Evolutionary conservation across 1,139 yeast species (phyloP).

Genomic region (Debaryomyces coudertii): DNA sequence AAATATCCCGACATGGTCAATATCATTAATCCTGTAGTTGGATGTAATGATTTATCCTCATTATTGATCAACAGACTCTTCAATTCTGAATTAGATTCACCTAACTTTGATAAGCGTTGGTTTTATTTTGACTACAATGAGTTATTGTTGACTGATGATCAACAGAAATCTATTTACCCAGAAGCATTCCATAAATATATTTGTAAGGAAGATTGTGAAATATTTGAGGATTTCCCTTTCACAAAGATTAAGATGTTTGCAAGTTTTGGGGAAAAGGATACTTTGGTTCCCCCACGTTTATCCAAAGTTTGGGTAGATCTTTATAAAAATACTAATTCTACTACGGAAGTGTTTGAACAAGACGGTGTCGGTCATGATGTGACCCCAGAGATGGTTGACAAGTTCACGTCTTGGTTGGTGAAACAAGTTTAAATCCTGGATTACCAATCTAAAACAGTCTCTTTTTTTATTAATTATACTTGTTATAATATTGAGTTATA

Average conservation of each 20-base stretch:
- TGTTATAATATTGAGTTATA: too few relatives aligned
- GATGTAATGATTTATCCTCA: constrained; percentile 47
- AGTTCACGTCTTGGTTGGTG: constrained; percentile 38
- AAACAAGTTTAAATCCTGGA: constrained; percentile 14
- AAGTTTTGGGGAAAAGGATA: constrained; percentile 40
- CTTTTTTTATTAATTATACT: too few relatives aligned
- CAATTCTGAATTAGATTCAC: constrained; percentile 19
- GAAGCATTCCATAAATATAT: constrained; percentile 40
- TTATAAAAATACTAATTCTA: constrained; percentile 31
- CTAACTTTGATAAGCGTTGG: constrained; percentile 29
- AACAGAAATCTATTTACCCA: constrained; percentile 33
- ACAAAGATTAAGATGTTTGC: constrained; percentile 39
- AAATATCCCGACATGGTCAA: constrained; percentile 42
- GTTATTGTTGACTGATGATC: constrained; percentile 31
- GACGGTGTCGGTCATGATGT: constrained; percentile 41
- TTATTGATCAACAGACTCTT: constrained; percentile 45
- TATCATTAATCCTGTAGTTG: constrained; percentile 51
- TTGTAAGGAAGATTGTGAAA: constrained; percentile 31
- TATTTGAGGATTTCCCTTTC: constrained; percentile 43
- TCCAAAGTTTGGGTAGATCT: constrained; percentile 39
- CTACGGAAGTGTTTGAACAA: constrained; percentile 30
- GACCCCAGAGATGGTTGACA: constrained; percentile 39
- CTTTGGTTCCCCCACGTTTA: constrained; percentile 40
- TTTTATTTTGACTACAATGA: constrained; percentile 43
- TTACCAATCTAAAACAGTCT: too few relatives aligned